Percentiles rank a stretch among this genome's conserved stretches.
Evolutionary conservation across 805 yeast species (phyloP).

Genomic region (Lachancea dasiensis): DNA sequence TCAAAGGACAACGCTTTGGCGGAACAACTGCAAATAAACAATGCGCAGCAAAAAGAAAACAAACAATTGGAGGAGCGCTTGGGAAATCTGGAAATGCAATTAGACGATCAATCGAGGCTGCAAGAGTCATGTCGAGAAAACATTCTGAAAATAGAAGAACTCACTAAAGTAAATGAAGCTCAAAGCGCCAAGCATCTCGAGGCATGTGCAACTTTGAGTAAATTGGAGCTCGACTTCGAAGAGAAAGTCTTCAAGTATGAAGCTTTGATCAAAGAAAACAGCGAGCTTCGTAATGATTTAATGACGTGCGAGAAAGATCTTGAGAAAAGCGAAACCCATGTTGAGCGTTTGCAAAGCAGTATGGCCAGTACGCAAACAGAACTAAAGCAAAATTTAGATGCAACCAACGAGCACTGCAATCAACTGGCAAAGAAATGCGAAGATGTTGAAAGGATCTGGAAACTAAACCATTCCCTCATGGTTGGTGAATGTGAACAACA

Average conservation of each 20-base stretch:
- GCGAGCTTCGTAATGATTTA: not conserved
- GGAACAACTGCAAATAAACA: not conserved
- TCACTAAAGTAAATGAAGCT: not conserved
- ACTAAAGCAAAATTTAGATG: not conserved
- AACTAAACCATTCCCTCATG: not conserved
- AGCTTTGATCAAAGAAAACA: slow-evolving; percentile 1
- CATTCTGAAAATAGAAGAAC: not conserved
- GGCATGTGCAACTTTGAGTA: not conserved
- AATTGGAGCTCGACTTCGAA: slow-evolving; percentile 1
- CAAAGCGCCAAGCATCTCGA: slow-evolving; percentile 3
- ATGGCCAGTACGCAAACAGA: not conserved
- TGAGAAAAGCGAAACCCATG: slow-evolving; percentile 1
- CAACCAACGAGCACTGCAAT: slow-evolving; percentile 1
- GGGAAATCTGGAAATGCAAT: not conserved
- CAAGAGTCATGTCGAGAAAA: not conserved
- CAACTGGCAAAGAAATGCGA: not conserved
- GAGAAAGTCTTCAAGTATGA: slow-evolving; percentile 1
- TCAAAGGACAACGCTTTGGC: not conserved
- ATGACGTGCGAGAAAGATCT: not conserved
- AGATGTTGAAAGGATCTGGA: not conserved
- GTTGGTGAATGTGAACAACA: not conserved
- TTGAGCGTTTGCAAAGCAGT: not conserved
- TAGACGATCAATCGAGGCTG: not conserved
- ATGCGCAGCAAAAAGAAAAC: not conserved
- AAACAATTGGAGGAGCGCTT: not conserved